Base-by-base conservation (phyloP, 2,329 filamentous ascomycete genomes). In the Cordyceps cicadae region DNA sequence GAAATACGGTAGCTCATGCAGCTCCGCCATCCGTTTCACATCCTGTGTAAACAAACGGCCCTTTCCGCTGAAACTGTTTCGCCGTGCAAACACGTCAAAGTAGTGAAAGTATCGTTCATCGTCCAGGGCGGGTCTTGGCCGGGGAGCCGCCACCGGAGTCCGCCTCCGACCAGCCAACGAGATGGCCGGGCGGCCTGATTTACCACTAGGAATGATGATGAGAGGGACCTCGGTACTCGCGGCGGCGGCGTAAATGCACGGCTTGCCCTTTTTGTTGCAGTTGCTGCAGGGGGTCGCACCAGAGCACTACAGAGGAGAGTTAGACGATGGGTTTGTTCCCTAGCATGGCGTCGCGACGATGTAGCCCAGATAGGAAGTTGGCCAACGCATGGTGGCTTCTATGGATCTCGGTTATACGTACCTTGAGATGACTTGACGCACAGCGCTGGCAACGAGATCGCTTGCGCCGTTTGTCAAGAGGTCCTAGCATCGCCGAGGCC, bases 341-440 rank as follows among this genome's bases (percentile, higher is more conserved):
- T 9, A 14, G 21, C 46, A 9, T 6, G n/a, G 26, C 14, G 12
- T 61, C 53, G 59, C 53, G 53, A 52, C 34, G 29, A 24, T 34
- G 1, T 5, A 39, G 37, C 57, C 50, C n/a, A 11, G 45, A 45
- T 52, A 52, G 46, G 56, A 41, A 59, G n/a, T 14, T 32, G 15
- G 9, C 24, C 8, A 7, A 12, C 5, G 15, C 12, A 46, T 1
- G n/a, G 9, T 15, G 34, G 32, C 21, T 46, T 19, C 2, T 46
- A 19, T 6, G 21, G 8, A 34, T 24, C 12, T 14, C 11, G 12
- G 34, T 12, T 11, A 11, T 37, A 48, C 65, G 9, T 51, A 70
- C 72, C 64, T 74, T 74, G 9, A 74, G 65, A 60, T 75, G 72
- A 54, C 71, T 71, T 26, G 60, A 53, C 3, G 67, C 65, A 49